phyloP scores from a whole-genome alignment of 2,329 filamentous ascomycete genomes.

The Botrytis elliptica region DNA sequence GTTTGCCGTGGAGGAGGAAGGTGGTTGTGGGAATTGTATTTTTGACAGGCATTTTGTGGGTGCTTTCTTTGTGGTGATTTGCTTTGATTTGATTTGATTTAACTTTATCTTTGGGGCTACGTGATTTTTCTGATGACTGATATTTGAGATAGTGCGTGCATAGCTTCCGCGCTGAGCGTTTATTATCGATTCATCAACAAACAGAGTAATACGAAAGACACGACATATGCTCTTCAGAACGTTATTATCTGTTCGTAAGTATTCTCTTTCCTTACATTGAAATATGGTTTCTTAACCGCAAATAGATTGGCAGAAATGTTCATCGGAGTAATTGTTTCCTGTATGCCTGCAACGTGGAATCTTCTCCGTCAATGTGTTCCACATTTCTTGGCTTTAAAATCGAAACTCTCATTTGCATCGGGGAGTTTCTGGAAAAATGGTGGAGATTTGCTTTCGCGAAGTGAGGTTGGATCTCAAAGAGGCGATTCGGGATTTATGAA shows the following conservation, averaged over 20 bases:
- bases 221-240: not conserved
- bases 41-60: not conserved
- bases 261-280: not conserved
- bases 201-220: not conserved
- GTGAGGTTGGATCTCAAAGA: not conserved
- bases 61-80: too few species aligned
- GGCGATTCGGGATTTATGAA: not conserved
- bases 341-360: not conserved
- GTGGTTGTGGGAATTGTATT: not conserved
- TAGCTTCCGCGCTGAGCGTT: not conserved
- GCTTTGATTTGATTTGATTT: not conserved
- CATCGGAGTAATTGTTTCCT: not conserved
- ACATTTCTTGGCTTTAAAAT: not conserved
- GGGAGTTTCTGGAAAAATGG: not conserved
- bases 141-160: not conserved
- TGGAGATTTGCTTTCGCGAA: fast-evolving
- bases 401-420: not conserved
- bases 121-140: not conserved
- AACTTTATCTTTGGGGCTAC: fast-evolving
- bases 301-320: not conserved
- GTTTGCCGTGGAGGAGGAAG: not conserved
- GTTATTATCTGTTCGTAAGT: not conserved
- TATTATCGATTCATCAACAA: conserved; percentile 1
- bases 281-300: not conserved
- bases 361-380: not conserved